Base-by-base conservation (phyloP, 768 basidiomycete genomes). In the Mycena vulgaris region DNA sequence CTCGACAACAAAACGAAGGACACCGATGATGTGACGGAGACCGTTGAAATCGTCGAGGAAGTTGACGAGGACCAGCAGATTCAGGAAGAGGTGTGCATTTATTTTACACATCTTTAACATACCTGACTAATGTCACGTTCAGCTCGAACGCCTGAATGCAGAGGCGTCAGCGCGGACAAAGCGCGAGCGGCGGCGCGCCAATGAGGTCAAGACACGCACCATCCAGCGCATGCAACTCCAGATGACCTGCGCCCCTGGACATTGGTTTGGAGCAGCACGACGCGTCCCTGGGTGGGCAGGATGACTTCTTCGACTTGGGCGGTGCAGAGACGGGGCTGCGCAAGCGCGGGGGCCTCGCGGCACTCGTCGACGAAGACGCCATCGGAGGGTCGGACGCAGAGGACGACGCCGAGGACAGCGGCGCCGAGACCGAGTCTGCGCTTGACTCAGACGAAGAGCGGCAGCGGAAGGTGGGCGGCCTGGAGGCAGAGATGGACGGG, bases 161-260 rank as follows among this genome's bases (percentile, higher is more conserved):
- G 96, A 95, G 81, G 92, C 89, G 33, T 85, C 87, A 45, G 89
- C 92, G 31, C 89, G 91, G 53, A 79, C 88, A 45, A 96, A 95
- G 79, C 92, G 94, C 10, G 93, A 95, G 74, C 89, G 94, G 61
- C 89, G 96, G 62, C 89, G 91, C 39, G 90, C 92, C 2, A 98
- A 98, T 80, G 98, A 99, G 83, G 85, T 94, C 76, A 95, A 94
- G 81, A 86, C 89, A 31, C 90, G 93, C 72, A 94, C 95, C 1
- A 92, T 99, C 45, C 95, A 95, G 77, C 93, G 97, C 60, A 93
- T 99, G 90, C 98, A 99, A 78, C 87, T 99, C 52, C 93, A 95
- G 77, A 99, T 99, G 98, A 95, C 94, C n/a, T 16, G 95, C 96
- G 23, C 98, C 98, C n/a, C 84, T 97, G 73, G 98, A 98, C 75